phyloP scores from a whole-genome alignment of 1,139 yeast genomes.

The Nematodospora anomalae region DNA sequence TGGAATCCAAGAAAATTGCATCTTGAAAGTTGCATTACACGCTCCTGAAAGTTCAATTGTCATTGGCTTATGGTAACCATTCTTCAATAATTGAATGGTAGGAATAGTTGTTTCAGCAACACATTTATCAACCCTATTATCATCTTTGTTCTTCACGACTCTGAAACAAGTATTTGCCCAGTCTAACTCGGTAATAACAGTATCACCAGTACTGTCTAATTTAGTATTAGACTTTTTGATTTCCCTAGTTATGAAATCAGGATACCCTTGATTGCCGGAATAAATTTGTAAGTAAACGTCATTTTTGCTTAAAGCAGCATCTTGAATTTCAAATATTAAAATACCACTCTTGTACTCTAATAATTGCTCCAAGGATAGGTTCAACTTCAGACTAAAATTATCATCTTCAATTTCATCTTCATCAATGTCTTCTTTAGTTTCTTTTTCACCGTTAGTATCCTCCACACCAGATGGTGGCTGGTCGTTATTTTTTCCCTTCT shows the following conservation, averaged over 20 bases:
- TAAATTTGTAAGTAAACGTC: conserved; percentile 67
- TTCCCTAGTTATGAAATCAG: conserved; percentile 56
- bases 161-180: conserved; percentile 68
- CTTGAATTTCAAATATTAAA: conserved; percentile 62
- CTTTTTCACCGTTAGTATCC: conserved; percentile 18
- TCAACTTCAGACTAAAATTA: conserved; percentile 46
- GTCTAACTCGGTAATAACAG: conserved; percentile 69
- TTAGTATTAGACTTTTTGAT: conserved; percentile 37
- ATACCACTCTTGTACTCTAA: conserved; percentile 71
- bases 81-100: conserved; percentile 64
- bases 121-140: conserved; percentile 56
- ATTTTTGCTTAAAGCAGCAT: conserved; percentile 53
- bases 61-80: conserved; percentile 62
- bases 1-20: conserved; percentile 82
- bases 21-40: conserved; percentile 46
- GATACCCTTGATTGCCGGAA: conserved; percentile 71
- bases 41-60: conserved; percentile 49
- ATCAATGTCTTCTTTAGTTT: conserved; percentile 31
- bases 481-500: conserved; percentile 19
- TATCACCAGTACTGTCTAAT: conserved; percentile 69
- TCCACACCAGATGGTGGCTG: conserved; percentile 17
- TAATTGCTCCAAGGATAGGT: conserved; percentile 63
- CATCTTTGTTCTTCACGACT: conserved; percentile 52
- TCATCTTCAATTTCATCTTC: conserved; percentile 38
- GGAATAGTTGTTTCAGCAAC: conserved; percentile 67